Evolutionary conservation across 2,329 filamentous ascomycete species (phyloP).

Genomic region (Xylaria sp.): DNA sequence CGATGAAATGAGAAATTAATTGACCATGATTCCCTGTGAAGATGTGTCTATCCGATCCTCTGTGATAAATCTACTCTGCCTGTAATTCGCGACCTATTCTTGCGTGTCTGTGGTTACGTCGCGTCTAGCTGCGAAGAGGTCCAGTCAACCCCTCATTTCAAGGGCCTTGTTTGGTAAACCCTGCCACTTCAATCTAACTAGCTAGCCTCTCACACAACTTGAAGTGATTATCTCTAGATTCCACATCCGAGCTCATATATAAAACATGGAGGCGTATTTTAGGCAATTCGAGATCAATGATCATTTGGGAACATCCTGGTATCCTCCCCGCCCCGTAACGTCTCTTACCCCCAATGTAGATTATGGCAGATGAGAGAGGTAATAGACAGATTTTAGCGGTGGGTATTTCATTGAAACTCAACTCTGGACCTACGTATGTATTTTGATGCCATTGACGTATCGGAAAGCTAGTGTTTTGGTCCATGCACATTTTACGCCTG

Average conservation of each 20-base stretch:
- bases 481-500: background rate
- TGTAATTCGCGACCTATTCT: background rate
- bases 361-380: background rate
- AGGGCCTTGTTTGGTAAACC: background rate
- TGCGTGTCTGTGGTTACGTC: too few relatives aligned
- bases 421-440: background rate
- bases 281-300: background rate
- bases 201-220: background rate
- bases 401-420: background rate
- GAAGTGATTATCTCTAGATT: background rate
- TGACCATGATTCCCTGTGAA: slow-evolving; percentile 43
- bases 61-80: background rate
- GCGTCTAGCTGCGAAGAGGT: too few relatives aligned
- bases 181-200: background rate
- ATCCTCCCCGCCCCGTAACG: background rate
- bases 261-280: background rate
- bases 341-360: background rate
- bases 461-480: too few relatives aligned
- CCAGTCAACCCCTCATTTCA: background rate
- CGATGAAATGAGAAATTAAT: slow-evolving; percentile 52
- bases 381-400: background rate
- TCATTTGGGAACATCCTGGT: background rate
- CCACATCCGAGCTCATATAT: background rate
- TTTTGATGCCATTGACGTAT: background rate
- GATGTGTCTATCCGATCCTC: background rate